Conservation (phyloP, 768 basidiomycete species). For the Chalciporus chontae region DNA sequence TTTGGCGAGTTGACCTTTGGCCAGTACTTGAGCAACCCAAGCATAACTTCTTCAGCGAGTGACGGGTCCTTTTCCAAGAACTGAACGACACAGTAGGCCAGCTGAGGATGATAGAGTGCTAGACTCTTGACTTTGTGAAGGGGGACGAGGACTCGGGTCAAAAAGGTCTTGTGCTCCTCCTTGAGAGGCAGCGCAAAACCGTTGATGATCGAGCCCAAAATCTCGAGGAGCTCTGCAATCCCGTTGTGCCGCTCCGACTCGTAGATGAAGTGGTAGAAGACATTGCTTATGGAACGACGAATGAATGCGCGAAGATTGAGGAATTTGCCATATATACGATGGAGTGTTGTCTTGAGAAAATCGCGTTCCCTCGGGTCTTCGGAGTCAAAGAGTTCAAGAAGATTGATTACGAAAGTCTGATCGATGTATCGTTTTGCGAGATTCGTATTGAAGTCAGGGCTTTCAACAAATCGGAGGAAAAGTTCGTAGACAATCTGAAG, state of each 20-base stretch:
- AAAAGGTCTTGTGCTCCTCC: constrained; percentile 98
- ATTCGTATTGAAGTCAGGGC: constrained; percentile 97
- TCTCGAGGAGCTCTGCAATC: constrained; percentile 96
- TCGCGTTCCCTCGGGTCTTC: constrained; percentile 99
- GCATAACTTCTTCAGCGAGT: constrained; percentile 92
- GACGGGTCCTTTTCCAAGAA: constrained; percentile 95
- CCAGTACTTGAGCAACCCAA: constrained; percentile 96
- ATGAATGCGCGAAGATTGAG: constrained; percentile 98
- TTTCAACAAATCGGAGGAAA: constrained; percentile 98
- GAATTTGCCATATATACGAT: constrained; percentile 99
- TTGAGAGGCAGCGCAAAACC: constrained; percentile 97
- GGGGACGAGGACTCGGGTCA: constrained; percentile 90
- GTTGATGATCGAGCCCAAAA: constrained; percentile 98
- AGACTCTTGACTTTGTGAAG: constrained; percentile 97
- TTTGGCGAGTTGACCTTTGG: constrained; percentile 99
- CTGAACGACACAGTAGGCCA: constrained; percentile 98
- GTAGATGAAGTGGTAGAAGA: constrained; percentile 99
- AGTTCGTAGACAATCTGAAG: constrained; percentile 99
- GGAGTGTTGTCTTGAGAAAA: constrained; percentile 97
- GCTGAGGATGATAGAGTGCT: constrained; percentile 98
- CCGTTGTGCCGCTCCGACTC: constrained; percentile 99
- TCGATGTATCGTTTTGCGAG: constrained; percentile 97
- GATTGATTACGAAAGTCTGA: constrained; percentile 90
- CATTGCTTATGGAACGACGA: constrained; percentile 98
- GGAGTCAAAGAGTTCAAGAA: constrained; percentile 96